Base-by-base conservation (phyloP, 495 filamentous ascomycete species). In the Hypoxylon rickii region DNA sequence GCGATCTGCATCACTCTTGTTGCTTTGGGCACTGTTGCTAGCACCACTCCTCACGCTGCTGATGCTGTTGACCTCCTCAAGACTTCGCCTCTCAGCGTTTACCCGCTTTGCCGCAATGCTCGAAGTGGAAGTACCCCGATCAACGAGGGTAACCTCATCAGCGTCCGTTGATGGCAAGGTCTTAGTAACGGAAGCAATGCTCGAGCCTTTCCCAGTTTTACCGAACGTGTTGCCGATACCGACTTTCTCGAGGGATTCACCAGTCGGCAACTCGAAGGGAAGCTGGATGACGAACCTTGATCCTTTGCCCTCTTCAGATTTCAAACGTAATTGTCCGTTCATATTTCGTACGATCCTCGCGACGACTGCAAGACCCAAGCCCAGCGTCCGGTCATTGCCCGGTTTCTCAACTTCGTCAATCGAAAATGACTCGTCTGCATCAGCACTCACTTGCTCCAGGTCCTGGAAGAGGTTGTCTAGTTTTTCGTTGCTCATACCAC, bases 271-370 rank as follows among this genome's bases (percentile, higher is more conserved):
- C 5, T 82, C 74, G 48, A 92, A 89, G 3, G 84, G 86, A 31
- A 92, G 65, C 49, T 84, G 82, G 11, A 92, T 82, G 15, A 87
- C 79, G 61, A 97, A 95, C 21, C 88, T 80, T 22, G 91, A 93
- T 1, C 93, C 93, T 62, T 88, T 89, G 0, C 89, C 89, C 67
- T 87, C 82, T 67, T 96, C 90, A 0, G 92, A 96, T 58, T 92
- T 95, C 4, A 97, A 76, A 17, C 89, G 83, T 15, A 97, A 70
- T 54, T 96, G 93, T 0, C 93, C 93, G 46, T 93, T 85, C 87
- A 96, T 92, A 61, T 89, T 96, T n/a, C 83, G 81, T 16, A 96
- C 76, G 38, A 89, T 90, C 17, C 92, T 79, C 33, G 93, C 88
- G 2, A 96, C 92, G 10, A 95, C 75, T 1, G 93, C 93, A 19